Evolutionary conservation across 495 filamentous ascomycete genomes (phyloP), one percentile per base, ranked within the genome.

Genomic region (Penicillium cinerascens): DNA sequence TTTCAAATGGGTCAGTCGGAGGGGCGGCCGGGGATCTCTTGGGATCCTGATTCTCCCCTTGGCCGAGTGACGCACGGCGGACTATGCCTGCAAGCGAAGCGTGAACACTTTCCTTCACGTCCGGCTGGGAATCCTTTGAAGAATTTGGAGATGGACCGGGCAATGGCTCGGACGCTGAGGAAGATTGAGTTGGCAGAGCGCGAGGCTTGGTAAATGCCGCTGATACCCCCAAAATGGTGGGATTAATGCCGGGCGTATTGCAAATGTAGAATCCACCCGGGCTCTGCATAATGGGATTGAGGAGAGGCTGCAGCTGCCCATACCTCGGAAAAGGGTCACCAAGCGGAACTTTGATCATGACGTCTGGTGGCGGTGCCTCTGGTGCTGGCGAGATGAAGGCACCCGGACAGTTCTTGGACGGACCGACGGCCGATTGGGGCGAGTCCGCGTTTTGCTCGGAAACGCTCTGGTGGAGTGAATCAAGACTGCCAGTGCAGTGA

Each of bases 401-500:
- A 7, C 36, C 52, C 8, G 51, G 48, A 17, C 44, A 58, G 25
- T 18, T 54, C 40, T 54, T 59, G 11, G 29, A 43, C 3, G 46
- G 48, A 17, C 46, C 52, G 13, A 11, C 39, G 13, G 44, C 20
- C 5, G 49, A 39, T 23, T 20, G 38, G 7, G 45, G 54, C 42
- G 47, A 51, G 21, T 52, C 52, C 7, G 44, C 56, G 36, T 51
- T 56, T 39, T 55, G 47, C 21, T 71, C 61, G 0, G 68, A 72
- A 4, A 60, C 42, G 18, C 67, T 73, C 16, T 59, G 60, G 29
- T 72, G 65, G 1, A 64, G 23, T 3, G 51, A 59, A 20, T 72
- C 68, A 10, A 69, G 46, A n/a, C 51, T 52, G 42, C 53, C 49
- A 1, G 53, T 49, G 39, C 72, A 75, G 46, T 72, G 47, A n/a